These are phyloP conservation scores for Plasmodium blacklocki DNA, from an alignment of 169 alveolate genomes.

Conservation along the genomic window DNA sequence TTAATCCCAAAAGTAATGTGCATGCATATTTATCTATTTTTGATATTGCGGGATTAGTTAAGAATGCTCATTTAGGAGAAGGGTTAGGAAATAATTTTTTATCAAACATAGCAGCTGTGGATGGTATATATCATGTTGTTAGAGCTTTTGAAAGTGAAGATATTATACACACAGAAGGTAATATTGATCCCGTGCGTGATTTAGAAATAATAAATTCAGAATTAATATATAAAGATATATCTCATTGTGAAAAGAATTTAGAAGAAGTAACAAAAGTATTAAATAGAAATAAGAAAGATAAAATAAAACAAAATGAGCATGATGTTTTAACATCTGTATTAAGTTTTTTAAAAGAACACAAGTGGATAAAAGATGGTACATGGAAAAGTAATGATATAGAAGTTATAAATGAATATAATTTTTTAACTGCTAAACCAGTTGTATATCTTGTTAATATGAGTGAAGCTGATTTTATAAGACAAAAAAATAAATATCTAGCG, in stretches of 20 bases:
- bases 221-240: slow-evolving; percentile 96
- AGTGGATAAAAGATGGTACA: slow-evolving; percentile 91
- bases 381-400: slow-evolving; percentile 95
- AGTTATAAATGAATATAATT: slow-evolving; percentile 92
- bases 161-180: slow-evolving; percentile 98
- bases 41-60: slow-evolving; percentile 99
- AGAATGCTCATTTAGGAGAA: slow-evolving; percentile 98
- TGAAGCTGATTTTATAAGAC: slow-evolving; percentile 95
- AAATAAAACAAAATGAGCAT: slow-evolving; percentile 93
- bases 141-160: slow-evolving; percentile 98
- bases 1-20: slow-evolving; percentile 96
- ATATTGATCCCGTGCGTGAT: slow-evolving; percentile 98
- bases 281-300: slow-evolving; percentile 92
- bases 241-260: slow-evolving; percentile 89
- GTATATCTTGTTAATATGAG: slow-evolving; percentile 97
- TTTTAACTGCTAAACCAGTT: slow-evolving; percentile 99
- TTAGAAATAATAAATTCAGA: slow-evolving; percentile 96
- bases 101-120: slow-evolving; percentile 97
- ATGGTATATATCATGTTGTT: slow-evolving; percentile 98
- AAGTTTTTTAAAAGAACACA: slow-evolving; percentile 90
- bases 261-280: slow-evolving; percentile 94
- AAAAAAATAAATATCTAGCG: slow-evolving; percentile 97
- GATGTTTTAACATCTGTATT: slow-evolving; percentile 92
- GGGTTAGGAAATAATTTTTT: slow-evolving; percentile 99
- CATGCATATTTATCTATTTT: slow-evolving; percentile 96